phyloP scores from a whole-genome alignment of 2,329 filamentous ascomycete species.

The Cercospora sp. region DNA sequence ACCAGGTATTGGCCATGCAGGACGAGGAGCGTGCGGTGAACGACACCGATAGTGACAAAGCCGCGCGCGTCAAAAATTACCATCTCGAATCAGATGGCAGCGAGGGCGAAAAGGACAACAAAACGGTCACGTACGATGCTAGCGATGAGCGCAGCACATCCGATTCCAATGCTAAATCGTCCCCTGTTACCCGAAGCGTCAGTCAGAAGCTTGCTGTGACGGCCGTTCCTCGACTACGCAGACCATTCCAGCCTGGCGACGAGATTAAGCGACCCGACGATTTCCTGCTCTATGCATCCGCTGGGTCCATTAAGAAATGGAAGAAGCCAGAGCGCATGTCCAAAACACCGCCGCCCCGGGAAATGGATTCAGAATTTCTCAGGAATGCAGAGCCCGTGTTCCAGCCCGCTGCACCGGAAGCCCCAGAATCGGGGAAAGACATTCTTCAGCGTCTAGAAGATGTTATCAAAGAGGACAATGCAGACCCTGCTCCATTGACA shows the following conservation, averaged over 20 bases:
- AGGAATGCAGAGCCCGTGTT: conserved; percentile 24
- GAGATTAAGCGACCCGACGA: conserved; percentile 27
- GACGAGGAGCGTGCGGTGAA: conserved; percentile 8
- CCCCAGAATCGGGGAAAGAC: conserved; percentile 14
- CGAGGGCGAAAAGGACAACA: conserved; percentile 21
- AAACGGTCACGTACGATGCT: conserved; percentile 10
- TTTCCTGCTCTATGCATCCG: conserved; percentile 23
- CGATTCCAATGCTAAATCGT: conserved; percentile 12
- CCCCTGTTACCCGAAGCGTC: conserved; percentile 16
- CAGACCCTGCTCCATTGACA: conserved; percentile 9
- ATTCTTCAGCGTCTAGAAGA: conserved; percentile 13
- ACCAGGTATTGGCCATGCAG: conserved; percentile 12
- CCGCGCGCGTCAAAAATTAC: conserved; percentile 24
- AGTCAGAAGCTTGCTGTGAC: conserved; percentile 22
- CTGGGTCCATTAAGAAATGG: conserved; percentile 18
- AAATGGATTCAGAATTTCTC: conserved; percentile 26
- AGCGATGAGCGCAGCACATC: conserved; percentile 17
- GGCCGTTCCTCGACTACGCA: conserved; percentile 22
- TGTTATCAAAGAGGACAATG: conserved; percentile 13
- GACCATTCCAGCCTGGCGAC: conserved; percentile 29
- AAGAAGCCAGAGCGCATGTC: conserved; percentile 14
- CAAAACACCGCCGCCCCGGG: conserved; percentile 23
- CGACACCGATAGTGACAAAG: conserved; percentile 19
- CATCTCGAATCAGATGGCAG: conserved; percentile 28
- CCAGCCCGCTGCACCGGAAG: conserved; percentile 9